These are phyloP conservation scores for Rhizopogon roseolus DNA, from an alignment of 768 basidiomycete species.

Conservation along the genomic window DNA sequence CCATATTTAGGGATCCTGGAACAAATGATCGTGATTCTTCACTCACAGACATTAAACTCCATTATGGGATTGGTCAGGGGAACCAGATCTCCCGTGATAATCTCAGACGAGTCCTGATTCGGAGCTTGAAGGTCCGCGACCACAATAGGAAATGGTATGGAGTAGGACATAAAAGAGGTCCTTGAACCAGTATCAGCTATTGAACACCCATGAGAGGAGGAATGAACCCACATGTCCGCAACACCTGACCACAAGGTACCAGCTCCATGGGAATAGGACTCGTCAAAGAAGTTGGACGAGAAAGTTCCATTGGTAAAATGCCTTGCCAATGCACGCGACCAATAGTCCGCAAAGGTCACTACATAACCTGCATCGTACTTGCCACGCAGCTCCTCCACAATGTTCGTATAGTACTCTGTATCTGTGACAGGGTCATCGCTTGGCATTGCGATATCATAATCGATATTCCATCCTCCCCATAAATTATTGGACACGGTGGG, in stretches of 20 bases:
- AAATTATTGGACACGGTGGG: constrained; percentile 10
- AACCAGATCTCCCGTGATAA: constrained; percentile 14
- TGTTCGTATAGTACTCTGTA: constrained; percentile 8
- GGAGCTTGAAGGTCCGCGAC: constrained; percentile 22
- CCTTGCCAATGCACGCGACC: constrained; percentile 22
- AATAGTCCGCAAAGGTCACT: constrained; percentile 26
- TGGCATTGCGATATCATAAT: constrained; percentile 15
- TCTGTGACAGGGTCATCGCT: constrained; percentile 13
- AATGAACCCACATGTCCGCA: constrained; percentile 25
- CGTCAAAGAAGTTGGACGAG: constrained; percentile 21
- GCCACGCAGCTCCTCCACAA: constrained; percentile 24
- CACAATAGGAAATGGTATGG: constrained; percentile 37
- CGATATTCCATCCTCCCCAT: constrained; percentile 31
- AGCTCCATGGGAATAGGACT: constrained; percentile 27
- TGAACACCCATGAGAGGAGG: background rate
- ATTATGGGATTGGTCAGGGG: constrained; percentile 28
- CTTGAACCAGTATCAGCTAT: constrained; percentile 13
- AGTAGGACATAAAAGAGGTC: constrained; percentile 25
- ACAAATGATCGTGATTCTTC: background rate
- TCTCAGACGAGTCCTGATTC: constrained; percentile 19
- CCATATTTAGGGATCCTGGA: background rate
- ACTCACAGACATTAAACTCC: constrained; percentile 32
- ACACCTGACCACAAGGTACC: constrained; percentile 31
- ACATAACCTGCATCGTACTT: constrained; percentile 25
- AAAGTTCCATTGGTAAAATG: constrained; percentile 38